Evolutionary conservation across 108 stramenopile genomes (phyloP), one percentile per base, ranked within the genome.

Genomic region (Cyclotella baltica): DNA sequence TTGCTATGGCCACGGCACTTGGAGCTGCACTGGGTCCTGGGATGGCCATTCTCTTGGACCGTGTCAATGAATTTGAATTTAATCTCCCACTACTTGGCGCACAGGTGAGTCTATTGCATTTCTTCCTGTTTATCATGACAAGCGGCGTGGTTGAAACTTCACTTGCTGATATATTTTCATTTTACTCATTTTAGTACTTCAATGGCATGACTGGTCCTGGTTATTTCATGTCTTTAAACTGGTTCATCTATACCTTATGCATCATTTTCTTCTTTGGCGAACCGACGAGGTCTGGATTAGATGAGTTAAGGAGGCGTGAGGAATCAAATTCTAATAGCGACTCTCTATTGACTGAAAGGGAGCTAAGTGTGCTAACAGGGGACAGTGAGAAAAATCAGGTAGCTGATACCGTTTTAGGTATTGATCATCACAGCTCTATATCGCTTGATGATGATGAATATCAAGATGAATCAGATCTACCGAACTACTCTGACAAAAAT

Each of bases 21-120:
- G 93, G 93, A 4, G 86, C 88, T 30, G 88, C 91, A 13, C 62
- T 85, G 25, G 93, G 93, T 36, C 93, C 93, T 18, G 88, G 80
- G 3, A 74, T 94, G 81, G 89, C 93, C 15, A 88, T 88, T 58
- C 16, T 88, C 11, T 75, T 94, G 52, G 86, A 88, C 35, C 63
- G 55, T 15, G 33, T 91, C 0, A 43, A 61, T 13, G 85, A 87
- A 31, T 89, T 89, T 72, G 67, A 81, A 38, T 89, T 89, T 66
- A 33, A 53, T 19, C 55, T 89, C 13, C 89, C 89, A 16, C 63
- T 89, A 36, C 59, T 89, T 3, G 76, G 78, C 52, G n/a, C 53
- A 5, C 87, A 88, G n/a, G n/a, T n/a, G n/a, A n/a, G n/a, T n/a
- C n/a, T n/a, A n/a, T n/a, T n/a, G n/a, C n/a, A n/a, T n/a, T n/a